phyloP scores from a whole-genome alignment of 1,284 basidiomycete species.

The Waitea zeae region DNA sequence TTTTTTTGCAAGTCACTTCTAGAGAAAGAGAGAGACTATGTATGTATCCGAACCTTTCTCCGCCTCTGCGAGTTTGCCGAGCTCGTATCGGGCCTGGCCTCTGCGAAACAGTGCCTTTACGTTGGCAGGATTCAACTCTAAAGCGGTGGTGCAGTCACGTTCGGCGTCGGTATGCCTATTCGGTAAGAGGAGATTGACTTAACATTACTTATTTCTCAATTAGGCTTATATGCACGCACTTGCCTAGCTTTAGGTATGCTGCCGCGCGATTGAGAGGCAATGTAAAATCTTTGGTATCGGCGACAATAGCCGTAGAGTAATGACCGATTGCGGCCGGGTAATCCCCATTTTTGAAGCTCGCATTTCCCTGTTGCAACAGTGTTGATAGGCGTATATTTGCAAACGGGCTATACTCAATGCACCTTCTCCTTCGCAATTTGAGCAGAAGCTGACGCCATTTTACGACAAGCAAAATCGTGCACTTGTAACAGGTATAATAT shows the following conservation, averaged over 20 bases:
- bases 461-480: too few species aligned
- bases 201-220: constrained; percentile 3
- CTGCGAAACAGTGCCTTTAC: constrained; percentile 59
- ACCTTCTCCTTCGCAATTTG: constrained; percentile 16
- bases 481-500: too few species aligned
- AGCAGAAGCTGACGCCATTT: constrained; percentile 7
- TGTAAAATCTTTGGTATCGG: constrained; percentile 43
- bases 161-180: constrained; percentile 56
- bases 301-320: constrained; percentile 56
- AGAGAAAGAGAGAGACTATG: too few species aligned
- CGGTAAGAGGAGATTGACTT: constrained; percentile 5
- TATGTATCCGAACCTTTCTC: too few species aligned
- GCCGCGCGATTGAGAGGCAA: constrained; percentile 66
- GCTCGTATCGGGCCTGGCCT: constrained; percentile 41
- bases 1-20: too few species aligned
- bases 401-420: background rate
- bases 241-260: constrained; percentile 72
- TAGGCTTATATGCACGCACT: constrained; percentile 42
- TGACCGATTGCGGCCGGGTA: constrained; percentile 40
- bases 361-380: constrained; percentile 27
- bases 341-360: constrained; percentile 35
- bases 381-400: constrained; percentile 1
- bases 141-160: constrained; percentile 45
- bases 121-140: constrained; percentile 32
- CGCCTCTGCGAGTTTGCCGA: constrained; percentile 35